Conservation (phyloP, 2,329 filamentous ascomycete species). For the Xylariomycetidae sp. region DNA sequence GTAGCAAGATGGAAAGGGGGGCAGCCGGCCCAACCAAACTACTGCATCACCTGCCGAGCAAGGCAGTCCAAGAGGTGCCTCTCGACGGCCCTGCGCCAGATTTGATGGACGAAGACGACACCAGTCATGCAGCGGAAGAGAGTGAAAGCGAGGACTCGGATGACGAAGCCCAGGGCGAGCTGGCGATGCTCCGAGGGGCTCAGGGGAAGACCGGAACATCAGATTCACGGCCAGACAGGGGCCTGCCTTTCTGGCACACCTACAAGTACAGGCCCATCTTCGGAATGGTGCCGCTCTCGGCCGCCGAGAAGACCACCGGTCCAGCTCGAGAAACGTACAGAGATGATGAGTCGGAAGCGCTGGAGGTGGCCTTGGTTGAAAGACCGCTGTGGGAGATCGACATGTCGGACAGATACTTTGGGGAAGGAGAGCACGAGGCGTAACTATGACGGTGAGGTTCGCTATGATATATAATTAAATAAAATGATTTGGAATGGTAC, state of each 20-base stretch:
- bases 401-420: conserved; percentile 66
- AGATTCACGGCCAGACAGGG: conserved; percentile 12
- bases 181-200: conserved; percentile 23
- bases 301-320: conserved; percentile 55
- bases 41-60: conserved; percentile 15
- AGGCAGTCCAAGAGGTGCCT: conserved; percentile 19
- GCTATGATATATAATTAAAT: not conserved
- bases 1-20: conserved; percentile 45
- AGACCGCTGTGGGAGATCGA: conserved; percentile 80
- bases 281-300: conserved; percentile 53
- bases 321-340: conserved; percentile 72
- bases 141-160: conserved; percentile 30
- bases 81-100: conserved; percentile 19
- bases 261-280: conserved; percentile 94
- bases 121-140: conserved; percentile 21
- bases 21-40: conserved; percentile 27
- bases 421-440: conserved; percentile 49
- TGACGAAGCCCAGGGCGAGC: conserved; percentile 27
- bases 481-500: too few species aligned
- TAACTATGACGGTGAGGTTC: conserved; percentile 12
- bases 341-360: conserved; percentile 31
- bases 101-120: conserved; percentile 26
- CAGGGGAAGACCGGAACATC: conserved; percentile 21
- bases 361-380: conserved; percentile 87
- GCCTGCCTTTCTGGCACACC: conserved; percentile 64